phyloP scores from a whole-genome alignment of 163 green algal species.

The Picocystis sp. region DNA sequence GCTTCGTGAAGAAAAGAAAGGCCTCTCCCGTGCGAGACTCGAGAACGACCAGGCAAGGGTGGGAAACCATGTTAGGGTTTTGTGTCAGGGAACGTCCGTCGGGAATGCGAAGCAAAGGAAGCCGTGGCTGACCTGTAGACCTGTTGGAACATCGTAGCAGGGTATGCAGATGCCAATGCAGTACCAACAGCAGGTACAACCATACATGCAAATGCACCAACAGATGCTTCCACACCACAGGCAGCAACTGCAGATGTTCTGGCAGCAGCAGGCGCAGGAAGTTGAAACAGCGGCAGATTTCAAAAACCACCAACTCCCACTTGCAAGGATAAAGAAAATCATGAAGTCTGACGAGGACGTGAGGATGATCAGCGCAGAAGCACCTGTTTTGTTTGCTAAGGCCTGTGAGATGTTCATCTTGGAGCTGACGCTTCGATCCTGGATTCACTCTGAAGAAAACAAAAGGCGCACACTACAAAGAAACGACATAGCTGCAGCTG shows the following conservation, averaged over 20 bases:
- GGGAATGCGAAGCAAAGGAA: too few relatives aligned
- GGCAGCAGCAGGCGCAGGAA: slow-evolving; percentile 46
- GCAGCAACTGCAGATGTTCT: slow-evolving; percentile 49
- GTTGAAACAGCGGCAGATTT: slow-evolving; percentile 61
- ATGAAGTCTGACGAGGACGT: slow-evolving; percentile 77
- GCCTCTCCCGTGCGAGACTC: too few relatives aligned
- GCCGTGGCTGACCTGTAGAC: too few relatives aligned
- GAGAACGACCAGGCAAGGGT: too few relatives aligned
- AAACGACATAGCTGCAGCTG: slow-evolving; percentile 83
- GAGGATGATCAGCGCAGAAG: slow-evolving; percentile 48
- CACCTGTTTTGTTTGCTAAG: slow-evolving; percentile 92
- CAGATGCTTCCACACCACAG: too few relatives aligned
- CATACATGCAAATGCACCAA: too few relatives aligned
- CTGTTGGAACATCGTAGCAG: too few relatives aligned
- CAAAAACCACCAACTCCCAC: slow-evolving; percentile 89
- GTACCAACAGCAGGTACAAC: too few relatives aligned
- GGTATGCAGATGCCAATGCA: too few relatives aligned
- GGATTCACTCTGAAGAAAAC: slow-evolving; percentile 87
- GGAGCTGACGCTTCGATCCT: slow-evolving; percentile 84
- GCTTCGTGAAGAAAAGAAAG: too few relatives aligned
- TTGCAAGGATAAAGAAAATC: slow-evolving; percentile 99
- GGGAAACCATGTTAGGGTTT: too few relatives aligned
- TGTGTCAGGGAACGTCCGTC: too few relatives aligned
- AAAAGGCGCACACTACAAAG: slow-evolving; percentile 86
- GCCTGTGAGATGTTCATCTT: slow-evolving; percentile 96